phyloP scores from a whole-genome alignment of 2,329 filamentous ascomycete species.

The Xylaria sp. region DNA sequence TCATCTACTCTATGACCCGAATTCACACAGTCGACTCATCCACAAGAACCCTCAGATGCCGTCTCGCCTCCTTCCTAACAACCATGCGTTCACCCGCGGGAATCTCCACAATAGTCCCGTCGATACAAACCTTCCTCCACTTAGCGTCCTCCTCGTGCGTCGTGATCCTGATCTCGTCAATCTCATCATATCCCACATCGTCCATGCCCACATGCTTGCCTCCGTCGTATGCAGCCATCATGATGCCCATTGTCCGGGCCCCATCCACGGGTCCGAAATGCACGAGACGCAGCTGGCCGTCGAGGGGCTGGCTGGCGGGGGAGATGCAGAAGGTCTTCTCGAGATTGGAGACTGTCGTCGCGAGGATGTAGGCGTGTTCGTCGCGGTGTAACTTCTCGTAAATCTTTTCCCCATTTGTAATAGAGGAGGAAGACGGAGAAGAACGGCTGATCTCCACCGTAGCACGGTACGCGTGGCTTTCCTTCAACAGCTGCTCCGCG shows the following conservation, averaged over 20 bases:
- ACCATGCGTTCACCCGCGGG: slow-evolving; percentile 77
- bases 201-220: slow-evolving; percentile 67
- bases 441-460: slow-evolving; percentile 51
- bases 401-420: slow-evolving; percentile 37
- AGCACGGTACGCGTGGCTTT: slow-evolving; percentile 63
- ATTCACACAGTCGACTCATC: slow-evolving; percentile 31
- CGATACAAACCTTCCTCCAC: slow-evolving; percentile 91
- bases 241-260: slow-evolving; percentile 78
- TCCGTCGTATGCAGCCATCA: slow-evolving; percentile 71
- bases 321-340: slow-evolving; percentile 87
- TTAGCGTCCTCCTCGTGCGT: slow-evolving; percentile 74
- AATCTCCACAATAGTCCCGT: slow-evolving; percentile 85
- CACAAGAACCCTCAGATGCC: slow-evolving; percentile 60
- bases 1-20: neutral
- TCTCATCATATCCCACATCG: slow-evolving; percentile 75
- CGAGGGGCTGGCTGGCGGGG: slow-evolving; percentile 75
- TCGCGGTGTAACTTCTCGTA: slow-evolving; percentile 49
- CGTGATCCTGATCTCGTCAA: slow-evolving; percentile 74
- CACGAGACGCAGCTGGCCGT: slow-evolving; percentile 76
- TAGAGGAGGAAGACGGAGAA: neutral
- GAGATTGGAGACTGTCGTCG: slow-evolving; percentile 80
- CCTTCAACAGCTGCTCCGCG: slow-evolving; percentile 75
- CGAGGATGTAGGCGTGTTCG: slow-evolving; percentile 80
- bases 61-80: slow-evolving; percentile 62
- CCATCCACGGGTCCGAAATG: slow-evolving; percentile 77